phyloP scores from a whole-genome alignment of 2,329 filamentous ascomycete species.

The Fusarium sarcochroum region DNA sequence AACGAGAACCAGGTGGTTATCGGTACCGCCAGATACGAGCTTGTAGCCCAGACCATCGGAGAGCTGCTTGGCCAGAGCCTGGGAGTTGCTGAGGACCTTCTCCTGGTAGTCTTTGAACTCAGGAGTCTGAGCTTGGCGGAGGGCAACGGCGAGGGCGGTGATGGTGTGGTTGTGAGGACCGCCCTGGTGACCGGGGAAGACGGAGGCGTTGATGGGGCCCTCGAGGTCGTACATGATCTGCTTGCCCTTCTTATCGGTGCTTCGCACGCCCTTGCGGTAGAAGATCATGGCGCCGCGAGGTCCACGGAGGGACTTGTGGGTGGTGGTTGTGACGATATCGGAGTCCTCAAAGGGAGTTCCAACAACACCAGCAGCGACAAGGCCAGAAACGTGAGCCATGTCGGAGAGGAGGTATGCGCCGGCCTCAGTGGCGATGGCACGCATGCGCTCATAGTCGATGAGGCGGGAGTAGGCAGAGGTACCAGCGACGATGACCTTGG shows the following conservation, averaged over 20 bases:
- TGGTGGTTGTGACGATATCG: constrained; percentile 97
- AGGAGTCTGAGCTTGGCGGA: constrained; percentile 88
- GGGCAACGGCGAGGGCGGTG: constrained; percentile 89
- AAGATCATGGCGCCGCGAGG: constrained; percentile 98
- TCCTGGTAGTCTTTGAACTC: constrained; percentile 94
- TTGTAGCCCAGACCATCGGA: constrained; percentile 81
- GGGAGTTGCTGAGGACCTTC: constrained; percentile 87
- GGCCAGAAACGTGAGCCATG: constrained; percentile 95
- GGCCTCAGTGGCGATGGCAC: constrained; percentile 86
- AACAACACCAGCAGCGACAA: constrained; percentile 90
- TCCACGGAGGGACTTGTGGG: constrained; percentile 94
- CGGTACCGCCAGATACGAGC: constrained; percentile 90
- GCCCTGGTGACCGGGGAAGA: constrained; percentile 97
- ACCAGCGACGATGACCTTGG: constrained; percentile 93
- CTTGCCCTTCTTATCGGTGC: constrained; percentile 85
- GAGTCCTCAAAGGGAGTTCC: constrained; percentile 88
- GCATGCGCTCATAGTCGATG: constrained; percentile 92
- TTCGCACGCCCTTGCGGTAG: constrained; percentile 90
- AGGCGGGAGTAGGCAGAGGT: constrained; percentile 94
- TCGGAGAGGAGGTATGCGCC: constrained; percentile 92
- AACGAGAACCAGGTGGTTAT: constrained; percentile 93
- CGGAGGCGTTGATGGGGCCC: constrained; percentile 90
- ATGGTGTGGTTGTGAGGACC: constrained; percentile 99
- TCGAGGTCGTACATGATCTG: constrained; percentile 86
- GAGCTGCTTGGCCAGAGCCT: constrained; percentile 80